Base-by-base conservation (phyloP, 805 yeast species). In the Maudiozyma saulgeensis region DNA sequence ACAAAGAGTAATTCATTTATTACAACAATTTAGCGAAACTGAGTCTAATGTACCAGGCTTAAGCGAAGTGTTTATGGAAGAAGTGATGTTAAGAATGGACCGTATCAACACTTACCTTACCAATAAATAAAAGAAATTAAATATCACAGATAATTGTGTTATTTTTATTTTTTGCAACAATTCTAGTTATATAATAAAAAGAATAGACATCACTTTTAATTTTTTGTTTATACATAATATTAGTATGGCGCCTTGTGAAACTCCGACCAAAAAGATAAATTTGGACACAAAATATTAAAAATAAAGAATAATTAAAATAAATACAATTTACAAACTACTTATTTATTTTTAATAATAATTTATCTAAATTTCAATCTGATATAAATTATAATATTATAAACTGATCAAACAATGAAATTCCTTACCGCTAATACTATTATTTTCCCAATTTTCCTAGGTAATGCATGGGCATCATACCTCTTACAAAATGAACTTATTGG, bases 21-120 rank as follows among this genome's bases (percentile, higher is more conserved):
- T 70, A 37, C 57, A 65, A 6, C 64, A 64, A 11, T 64, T 84
- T 38, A 60, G 66, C 2, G 61, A 60, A 3, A 72, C 75, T 32
- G 89, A 85, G 56, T 50, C 57, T 21, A 60, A 64, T 19, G 79
- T 78, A 49, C 82, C 85, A 1, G 93, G 93, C 0, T 69, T 85
- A 42, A 68, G 80, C 44, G 81, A 78, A 49, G 87, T 87, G 0
- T 71, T 85, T 8, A 67, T 81, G 8, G 87, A 84, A 62, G 91
- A 84, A 59, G 65, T 83, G 12, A 68, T 71, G 63, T 53, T 67
- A 40, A 61, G 74, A 28, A 59, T 73, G 63, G 64, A 59, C 26
- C 49, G 55, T 41, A 60, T 61, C 26, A 59, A 59, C 44, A 49
- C 56, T 19, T 60, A 53, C 54, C 44, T 58, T 45, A 43, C 26